Base-by-base conservation (phyloP, 768 basidiomycete genomes). In the Cyathus striatus region DNA sequence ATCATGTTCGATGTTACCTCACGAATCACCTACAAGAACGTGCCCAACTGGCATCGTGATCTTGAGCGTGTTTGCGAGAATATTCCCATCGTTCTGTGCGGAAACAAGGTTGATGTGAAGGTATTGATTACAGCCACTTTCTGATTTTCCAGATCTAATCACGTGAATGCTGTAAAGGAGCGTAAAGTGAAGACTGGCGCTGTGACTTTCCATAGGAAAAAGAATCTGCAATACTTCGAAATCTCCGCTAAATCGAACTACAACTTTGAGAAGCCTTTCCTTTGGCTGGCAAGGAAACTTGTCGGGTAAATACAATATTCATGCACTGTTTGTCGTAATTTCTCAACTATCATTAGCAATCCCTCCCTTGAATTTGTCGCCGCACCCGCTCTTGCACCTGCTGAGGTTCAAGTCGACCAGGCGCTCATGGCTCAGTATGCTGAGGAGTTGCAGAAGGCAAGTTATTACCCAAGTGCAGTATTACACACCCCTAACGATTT, bases 1-100 rank as follows among this genome's bases (percentile, higher is more conserved):
- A 98, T 99, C 82, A 98, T 99, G 96, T 98, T 98, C 74, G 96
- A 92, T 58, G 95, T 98, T 51, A 98, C 96, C 46, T 96, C 96
- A 42, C 85, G 96, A 59, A 99, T 98, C 81, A 99, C 96, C 44
- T 99, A 99, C 78, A 98, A 98, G 78, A 98, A 97, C 65, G 96
- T 99, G 24, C 96, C 96, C 54, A 99, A 98, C 79, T 99, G 96
- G 96, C 95, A 98, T 77, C 89, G 96, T 61, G 96, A 99, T 67
- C 87, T 93, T 56, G 96, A 98, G 75, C 91, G 96, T 50, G 96
- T 99, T 43, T 99, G 96, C 70, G 96, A 99, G 75, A 96, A 92
- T 75, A 99, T 99, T 60, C 96, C 96, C 49, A 96, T 98, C 60
- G 96, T 99, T 21, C 81, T 99, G 36, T 98, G 96, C 66, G 96